These are phyloP conservation scores for Acanthamoeba castellanii DNA, from an alignment of 208 protist species.

Conservation along the genomic window DNA sequence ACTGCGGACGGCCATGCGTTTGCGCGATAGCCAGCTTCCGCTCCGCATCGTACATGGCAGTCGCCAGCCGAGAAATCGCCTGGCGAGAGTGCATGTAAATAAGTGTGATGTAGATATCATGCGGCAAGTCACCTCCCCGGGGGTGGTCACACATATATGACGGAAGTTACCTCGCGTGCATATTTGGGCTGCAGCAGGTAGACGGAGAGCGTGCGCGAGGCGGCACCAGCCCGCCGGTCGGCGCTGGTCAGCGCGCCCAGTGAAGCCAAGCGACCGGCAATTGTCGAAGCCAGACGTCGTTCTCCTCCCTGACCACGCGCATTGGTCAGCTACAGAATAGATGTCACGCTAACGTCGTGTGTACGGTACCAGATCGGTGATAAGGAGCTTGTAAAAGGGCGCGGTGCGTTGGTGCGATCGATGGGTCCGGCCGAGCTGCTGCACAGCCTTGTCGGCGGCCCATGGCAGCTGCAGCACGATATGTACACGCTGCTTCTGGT, in stretches of 20 bases:
- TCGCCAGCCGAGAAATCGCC: not conserved
- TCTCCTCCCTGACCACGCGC: not conserved
- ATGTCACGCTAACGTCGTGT: too few relatives aligned
- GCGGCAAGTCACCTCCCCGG: not conserved
- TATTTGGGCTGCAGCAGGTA: constrained; percentile 57
- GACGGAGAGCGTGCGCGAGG: constrained; percentile 28
- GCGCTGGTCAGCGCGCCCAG: constrained; percentile 51
- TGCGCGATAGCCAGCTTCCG: not conserved
- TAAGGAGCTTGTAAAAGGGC: constrained; percentile 69
- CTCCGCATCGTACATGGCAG: constrained; percentile 2
- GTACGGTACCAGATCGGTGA: constrained; percentile 72
- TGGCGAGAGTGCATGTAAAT: not conserved
- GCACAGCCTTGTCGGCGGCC: constrained; percentile 79
- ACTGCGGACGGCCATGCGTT: too few relatives aligned
- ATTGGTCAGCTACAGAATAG: not conserved
- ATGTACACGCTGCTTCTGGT: constrained; percentile 73
- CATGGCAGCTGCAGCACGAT: constrained; percentile 77
- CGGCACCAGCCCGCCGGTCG: constrained; percentile 42
- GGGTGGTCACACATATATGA: not conserved
- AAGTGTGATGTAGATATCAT: not conserved
- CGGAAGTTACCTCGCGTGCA: not conserved
- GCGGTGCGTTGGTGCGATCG: constrained; percentile 61
- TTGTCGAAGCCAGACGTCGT: constrained; percentile 31
- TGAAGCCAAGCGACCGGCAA: constrained; percentile 12
- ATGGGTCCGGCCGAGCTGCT: constrained; percentile 76